Evolutionary conservation across 345 rosid genomes (phyloP), one percentile per base, ranked within the genome.

Genomic region (Luvunga scandens): DNA sequence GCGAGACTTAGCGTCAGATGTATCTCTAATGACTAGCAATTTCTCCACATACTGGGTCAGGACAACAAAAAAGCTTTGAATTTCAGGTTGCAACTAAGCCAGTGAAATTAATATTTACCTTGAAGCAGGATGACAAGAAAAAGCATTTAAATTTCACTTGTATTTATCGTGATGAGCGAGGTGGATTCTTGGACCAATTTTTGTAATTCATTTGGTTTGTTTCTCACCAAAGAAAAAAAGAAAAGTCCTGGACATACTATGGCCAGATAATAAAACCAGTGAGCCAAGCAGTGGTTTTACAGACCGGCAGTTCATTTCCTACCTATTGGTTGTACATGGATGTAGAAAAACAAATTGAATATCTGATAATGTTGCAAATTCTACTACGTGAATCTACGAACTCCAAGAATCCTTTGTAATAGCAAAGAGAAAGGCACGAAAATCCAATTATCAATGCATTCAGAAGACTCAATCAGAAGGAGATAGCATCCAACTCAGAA

Each of bases 11-110:
- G 22, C 78, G 10, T 81, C 81, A 72, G 86, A 62, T 70, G 48
- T 75, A 67, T 88, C 87, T 84, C 83, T 84, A 77, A 79, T 65
- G 74, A 94, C 86, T 63, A 90, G 77, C 48, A 59, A 78, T 87
- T 91, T 94, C 75, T 90, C 93, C 78, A 88, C 86, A 85, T 94
- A 94, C 98, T 94, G 80, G 72, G 60, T 48, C 33, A 80, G 61
- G 78, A 71, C 22, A 71, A 75, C 64, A 22, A 63, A 66, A 45
- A 22, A 66, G 73, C 60, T 24, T 78, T 69, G 27, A 38, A 66
- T 57, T 63, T 59, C 22, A 78, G 7, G 62, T 39, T n/a, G 59
- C 28, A 36, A 48, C 25, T 65, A 28, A 55, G 10, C 55, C 55
- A 36, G 27, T 34, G 9, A 50, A 50, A 67, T 1, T 45, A 48